Conservation (phyloP, 2,329 filamentous ascomycete species). For the Tolypocladium paradoxum region DNA sequence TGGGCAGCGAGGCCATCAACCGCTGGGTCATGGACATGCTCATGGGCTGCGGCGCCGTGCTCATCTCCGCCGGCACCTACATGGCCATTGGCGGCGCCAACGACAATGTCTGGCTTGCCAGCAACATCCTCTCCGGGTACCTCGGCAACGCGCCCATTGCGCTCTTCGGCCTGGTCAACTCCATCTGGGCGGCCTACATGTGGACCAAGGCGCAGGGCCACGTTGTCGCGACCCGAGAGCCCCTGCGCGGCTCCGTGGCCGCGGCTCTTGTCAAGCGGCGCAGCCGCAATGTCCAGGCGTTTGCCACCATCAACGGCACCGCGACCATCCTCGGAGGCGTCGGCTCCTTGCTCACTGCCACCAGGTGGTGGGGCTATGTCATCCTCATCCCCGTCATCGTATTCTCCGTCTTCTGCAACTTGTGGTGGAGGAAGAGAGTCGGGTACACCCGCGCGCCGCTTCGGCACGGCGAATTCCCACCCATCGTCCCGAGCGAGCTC, state of each 20-base stretch:
- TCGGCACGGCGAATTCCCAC: not conserved
- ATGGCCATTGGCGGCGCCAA: conserved; percentile 42
- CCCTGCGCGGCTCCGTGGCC: conserved; percentile 14
- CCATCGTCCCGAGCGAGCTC: conserved; percentile 5
- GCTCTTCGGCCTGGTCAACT: conserved; percentile 36
- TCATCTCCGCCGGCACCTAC: conserved; percentile 40
- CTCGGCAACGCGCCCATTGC: conserved; percentile 41
- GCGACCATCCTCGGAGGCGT: conserved; percentile 36
- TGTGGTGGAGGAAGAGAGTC: conserved; percentile 34
- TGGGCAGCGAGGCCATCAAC: conserved; percentile 39
- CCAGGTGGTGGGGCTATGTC: conserved; percentile 41
- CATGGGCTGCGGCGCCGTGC: conserved; percentile 36
- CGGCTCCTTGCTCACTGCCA: conserved; percentile 38
- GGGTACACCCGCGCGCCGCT: conserved; percentile 24
- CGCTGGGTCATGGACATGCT: conserved; percentile 39
- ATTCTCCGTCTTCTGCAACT: conserved; percentile 32
- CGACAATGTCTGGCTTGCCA: conserved; percentile 27
- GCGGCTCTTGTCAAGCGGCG: conserved; percentile 22
- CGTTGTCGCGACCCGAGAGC: conserved; percentile 11
- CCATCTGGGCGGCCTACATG: conserved; percentile 34
- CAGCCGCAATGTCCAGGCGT: conserved; percentile 30
- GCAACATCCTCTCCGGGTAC: conserved; percentile 44
- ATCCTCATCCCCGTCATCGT: conserved; percentile 39
- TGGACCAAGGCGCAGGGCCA: conserved; percentile 29
- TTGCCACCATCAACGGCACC: conserved; percentile 31